Conservation (phyloP, 805 yeast species). For the Saccharomyces paradoxus region DNA sequence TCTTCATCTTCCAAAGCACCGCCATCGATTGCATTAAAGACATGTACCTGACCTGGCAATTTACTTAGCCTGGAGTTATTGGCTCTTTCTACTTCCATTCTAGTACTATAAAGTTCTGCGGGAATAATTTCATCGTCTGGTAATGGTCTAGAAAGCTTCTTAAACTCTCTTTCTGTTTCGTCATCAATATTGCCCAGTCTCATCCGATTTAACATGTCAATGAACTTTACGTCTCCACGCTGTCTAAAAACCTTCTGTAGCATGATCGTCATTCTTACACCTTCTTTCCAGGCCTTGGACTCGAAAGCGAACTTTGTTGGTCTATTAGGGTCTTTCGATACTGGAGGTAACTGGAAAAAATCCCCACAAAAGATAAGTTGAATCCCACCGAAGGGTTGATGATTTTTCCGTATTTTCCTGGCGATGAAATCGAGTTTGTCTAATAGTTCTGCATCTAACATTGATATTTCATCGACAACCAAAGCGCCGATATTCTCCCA, state of each 20-base stretch:
- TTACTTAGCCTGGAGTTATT: conserved; percentile 42
- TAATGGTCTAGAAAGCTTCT: conserved; percentile 44
- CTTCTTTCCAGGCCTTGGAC: conserved; percentile 49
- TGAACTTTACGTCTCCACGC: conserved; percentile 60
- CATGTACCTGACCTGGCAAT: conserved; percentile 38
- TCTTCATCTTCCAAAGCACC: conserved; percentile 39
- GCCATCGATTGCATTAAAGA: conserved; percentile 46
- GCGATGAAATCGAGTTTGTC: conserved; percentile 60
- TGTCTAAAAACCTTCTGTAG: conserved; percentile 67
- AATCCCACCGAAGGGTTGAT: conserved; percentile 69
- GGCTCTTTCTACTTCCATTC: conserved; percentile 63
- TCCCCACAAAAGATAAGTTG: conserved; percentile 74
- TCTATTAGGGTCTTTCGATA: conserved; percentile 23
- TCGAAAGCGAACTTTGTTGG: conserved; percentile 55
- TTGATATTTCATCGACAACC: conserved; percentile 70
- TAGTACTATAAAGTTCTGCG: conserved; percentile 65
- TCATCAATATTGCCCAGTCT: conserved; percentile 52
- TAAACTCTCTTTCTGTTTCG: conserved; percentile 43
- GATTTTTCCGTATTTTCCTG: conserved; percentile 37
- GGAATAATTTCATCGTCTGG: conserved; percentile 56
- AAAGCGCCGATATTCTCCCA: conserved; percentile 55
- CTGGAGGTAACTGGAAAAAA: conserved; percentile 74
- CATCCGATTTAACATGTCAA: conserved; percentile 68
- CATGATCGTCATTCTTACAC: conserved; percentile 50
- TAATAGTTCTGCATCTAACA: conserved; percentile 64